Evolutionary conservation across 2,329 filamentous ascomycete genomes (phyloP).

Genomic region (Botrytis squamosa): DNA sequence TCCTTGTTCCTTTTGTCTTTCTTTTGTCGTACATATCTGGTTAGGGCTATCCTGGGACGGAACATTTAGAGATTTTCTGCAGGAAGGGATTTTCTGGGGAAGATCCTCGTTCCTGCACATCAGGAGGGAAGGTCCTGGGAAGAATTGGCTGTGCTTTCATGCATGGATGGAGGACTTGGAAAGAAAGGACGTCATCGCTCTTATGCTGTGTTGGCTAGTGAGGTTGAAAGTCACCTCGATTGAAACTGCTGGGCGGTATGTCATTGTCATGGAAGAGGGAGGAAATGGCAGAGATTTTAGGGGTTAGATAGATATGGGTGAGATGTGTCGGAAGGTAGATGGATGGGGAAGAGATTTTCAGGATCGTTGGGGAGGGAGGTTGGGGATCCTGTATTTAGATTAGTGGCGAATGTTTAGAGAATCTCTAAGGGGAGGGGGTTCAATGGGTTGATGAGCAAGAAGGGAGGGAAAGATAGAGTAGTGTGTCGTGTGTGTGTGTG

Average conservation of each 20-base stretch:
- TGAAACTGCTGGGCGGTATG: background rate
- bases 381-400: background rate
- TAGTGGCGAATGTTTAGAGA: background rate
- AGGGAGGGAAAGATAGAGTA: background rate
- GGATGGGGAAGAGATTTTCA: background rate
- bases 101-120: conserved; percentile 6
- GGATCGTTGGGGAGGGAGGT: background rate
- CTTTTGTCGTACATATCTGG: conserved; percentile 16
- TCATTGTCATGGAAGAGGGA: background rate
- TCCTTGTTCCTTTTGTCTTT: conserved; percentile 3
- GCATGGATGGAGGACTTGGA: background rate
- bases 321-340: background rate
- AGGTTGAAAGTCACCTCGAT: background rate
- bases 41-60: conserved; percentile 4
- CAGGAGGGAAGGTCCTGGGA: conserved; percentile 7
- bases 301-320: background rate
- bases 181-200: background rate
- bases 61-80: background rate
- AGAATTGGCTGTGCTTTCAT: background rate
- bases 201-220: background rate
- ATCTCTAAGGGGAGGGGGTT: background rate
- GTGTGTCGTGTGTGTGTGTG: background rate
- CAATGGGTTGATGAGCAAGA: background rate
- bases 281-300: background rate
- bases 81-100: conserved; percentile 13